phyloP scores from a whole-genome alignment of 257 asterid species.

The Galeopsis tetrahit region DNA sequence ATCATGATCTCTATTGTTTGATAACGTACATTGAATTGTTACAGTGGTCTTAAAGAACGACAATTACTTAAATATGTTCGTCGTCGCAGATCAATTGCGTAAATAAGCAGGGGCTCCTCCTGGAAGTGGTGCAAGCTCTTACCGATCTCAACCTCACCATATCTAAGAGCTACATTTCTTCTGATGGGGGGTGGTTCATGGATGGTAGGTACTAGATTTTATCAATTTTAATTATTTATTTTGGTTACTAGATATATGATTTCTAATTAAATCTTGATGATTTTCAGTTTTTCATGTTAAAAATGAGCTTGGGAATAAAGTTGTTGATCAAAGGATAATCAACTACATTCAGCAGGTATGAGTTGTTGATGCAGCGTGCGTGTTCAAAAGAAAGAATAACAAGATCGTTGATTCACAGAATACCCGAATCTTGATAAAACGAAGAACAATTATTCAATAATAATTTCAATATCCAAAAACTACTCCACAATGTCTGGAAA shows the following conservation, averaged over 20 bases:
- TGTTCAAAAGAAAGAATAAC: too few relatives aligned
- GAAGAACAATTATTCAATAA: too few relatives aligned
- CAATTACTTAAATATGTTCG: too few relatives aligned
- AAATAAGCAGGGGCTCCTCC: slow-evolving; percentile 66
- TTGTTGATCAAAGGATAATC: slow-evolving; percentile 64
- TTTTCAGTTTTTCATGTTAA: slow-evolving; percentile 75
- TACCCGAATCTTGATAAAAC: too few relatives aligned
- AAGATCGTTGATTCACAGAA: too few relatives aligned
- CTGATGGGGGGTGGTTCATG: slow-evolving; percentile 88
- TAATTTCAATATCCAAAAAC: too few relatives aligned
- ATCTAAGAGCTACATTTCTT: slow-evolving; percentile 71
- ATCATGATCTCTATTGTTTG: not conserved
- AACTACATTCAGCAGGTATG: slow-evolving; percentile 68
- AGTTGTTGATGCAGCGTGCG: not conserved
- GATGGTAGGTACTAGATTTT: slow-evolving; percentile 42
- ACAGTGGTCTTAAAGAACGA: too few relatives aligned
- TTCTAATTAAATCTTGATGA: not conserved
- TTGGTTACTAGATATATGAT: too few relatives aligned
- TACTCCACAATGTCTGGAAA: too few relatives aligned
- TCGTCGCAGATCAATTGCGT: slow-evolving; percentile 63
- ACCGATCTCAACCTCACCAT: slow-evolving; percentile 78
- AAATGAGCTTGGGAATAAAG: slow-evolving; percentile 64
- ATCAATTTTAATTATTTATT: too few relatives aligned
- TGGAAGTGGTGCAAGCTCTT: slow-evolving; percentile 76
- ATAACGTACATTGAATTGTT: too few relatives aligned